phyloP scores from a whole-genome alignment of 495 filamentous ascomycete genomes.

The Apiosordaria backusii region DNA sequence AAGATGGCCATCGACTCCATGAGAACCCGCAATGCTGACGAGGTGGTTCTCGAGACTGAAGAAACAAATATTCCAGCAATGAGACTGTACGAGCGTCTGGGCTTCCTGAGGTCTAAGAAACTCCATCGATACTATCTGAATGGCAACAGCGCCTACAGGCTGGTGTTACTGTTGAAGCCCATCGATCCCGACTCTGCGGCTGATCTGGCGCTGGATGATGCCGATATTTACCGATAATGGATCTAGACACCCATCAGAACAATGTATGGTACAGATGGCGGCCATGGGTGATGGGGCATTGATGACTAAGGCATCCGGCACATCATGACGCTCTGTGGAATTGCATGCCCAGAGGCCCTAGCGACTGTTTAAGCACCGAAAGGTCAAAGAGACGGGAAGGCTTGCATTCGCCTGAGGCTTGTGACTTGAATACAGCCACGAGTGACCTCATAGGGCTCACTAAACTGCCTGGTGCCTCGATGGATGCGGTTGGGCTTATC shows the following conservation, averaged over 20 bases:
- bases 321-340: not conserved
- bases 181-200: constrained; percentile 31
- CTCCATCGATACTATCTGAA: constrained; percentile 96
- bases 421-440: not conserved
- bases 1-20: constrained; percentile 90
- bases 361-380: not conserved
- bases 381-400: not conserved
- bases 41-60: constrained; percentile 96
- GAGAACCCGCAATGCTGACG: constrained; percentile 78
- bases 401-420: not conserved
- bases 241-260: not conserved
- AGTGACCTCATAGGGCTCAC: not conserved
- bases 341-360: not conserved
- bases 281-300: not conserved
- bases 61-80: constrained; percentile 90
- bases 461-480: not conserved
- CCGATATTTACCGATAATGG: constrained; percentile 3
- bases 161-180: constrained; percentile 75
- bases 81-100: constrained; percentile 88
- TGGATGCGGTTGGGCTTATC: not conserved
- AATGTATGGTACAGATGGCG: not conserved
- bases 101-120: constrained; percentile 89
- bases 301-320: not conserved
- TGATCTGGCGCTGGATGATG: constrained; percentile 26
- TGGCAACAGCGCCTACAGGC: constrained; percentile 87